phyloP scores from a whole-genome alignment of 75 land plant genomes.

The Pinus tabuliformis region DNA sequence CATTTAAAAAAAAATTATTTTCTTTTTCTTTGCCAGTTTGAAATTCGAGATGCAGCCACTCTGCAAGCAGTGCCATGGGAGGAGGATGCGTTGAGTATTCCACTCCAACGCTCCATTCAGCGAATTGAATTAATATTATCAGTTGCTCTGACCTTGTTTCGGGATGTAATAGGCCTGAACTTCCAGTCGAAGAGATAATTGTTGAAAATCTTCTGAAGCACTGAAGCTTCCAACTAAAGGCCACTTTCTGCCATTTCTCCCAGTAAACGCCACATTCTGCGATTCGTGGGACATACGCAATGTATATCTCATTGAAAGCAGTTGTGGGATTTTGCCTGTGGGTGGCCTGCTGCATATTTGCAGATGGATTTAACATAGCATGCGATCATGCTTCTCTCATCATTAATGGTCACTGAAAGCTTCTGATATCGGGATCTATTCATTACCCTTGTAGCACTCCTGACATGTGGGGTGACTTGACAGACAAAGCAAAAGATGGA shows the following conservation, averaged over 20 bases:
- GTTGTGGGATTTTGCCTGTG: background rate
- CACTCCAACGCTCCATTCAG: too few relatives aligned
- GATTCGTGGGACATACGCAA: background rate
- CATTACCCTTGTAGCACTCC: conserved; percentile 22
- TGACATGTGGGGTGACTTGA: conserved; percentile 40
- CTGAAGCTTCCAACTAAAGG: background rate
- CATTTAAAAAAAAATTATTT: too few relatives aligned
- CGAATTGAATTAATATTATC: too few relatives aligned
- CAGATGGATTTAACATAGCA: background rate
- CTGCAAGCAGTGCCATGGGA: too few relatives aligned
- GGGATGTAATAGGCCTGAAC: too few relatives aligned
- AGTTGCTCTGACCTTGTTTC: too few relatives aligned
- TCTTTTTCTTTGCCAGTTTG: too few relatives aligned
- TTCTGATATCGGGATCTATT: conserved; percentile 26
- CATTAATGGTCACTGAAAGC: conserved; percentile 14
- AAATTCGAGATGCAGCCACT: too few relatives aligned
- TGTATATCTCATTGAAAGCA: background rate
- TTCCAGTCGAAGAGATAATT: too few relatives aligned
- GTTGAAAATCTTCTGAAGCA: too few relatives aligned
- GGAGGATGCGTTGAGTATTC: too few relatives aligned
- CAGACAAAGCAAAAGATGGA: conserved; percentile 25
- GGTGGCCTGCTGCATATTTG: background rate
- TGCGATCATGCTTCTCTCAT: conserved; percentile 15
- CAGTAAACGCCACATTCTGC: background rate
- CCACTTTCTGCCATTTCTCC: background rate